Conservation (phyloP, 768 basidiomycete species). For the Kwoniella newhampshirensis region DNA sequence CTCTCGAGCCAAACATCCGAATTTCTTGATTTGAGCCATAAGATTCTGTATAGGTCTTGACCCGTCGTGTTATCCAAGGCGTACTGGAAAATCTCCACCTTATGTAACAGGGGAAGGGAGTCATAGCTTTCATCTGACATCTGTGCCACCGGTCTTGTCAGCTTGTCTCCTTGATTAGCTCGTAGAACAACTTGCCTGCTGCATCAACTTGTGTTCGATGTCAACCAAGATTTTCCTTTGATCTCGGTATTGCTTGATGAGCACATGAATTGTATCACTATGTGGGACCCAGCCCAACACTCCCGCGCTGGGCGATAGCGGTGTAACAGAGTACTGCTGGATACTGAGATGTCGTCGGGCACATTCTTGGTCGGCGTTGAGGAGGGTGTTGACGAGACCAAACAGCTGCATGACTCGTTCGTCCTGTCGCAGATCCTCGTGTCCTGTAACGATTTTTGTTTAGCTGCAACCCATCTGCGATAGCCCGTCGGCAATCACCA, state of each 20-base stretch:
- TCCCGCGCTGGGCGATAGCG: conserved; percentile 92
- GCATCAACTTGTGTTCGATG: conserved; percentile 97
- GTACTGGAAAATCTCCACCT: conserved; percentile 99
- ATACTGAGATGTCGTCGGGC: conserved; percentile 96
- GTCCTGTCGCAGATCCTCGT: conserved; percentile 98
- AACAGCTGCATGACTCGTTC: conserved; percentile 99
- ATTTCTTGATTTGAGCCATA: conserved; percentile 92
- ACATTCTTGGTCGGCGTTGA: conserved; percentile 87
- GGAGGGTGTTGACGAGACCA: conserved; percentile 89
- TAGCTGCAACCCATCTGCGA: conserved; percentile 17
- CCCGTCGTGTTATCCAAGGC: conserved; percentile 97
- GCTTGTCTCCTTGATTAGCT: not conserved
- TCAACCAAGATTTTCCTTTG: conserved; percentile 93
- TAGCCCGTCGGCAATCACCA: not conserved
- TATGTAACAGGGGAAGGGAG: conserved; percentile 86
- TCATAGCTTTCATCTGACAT: conserved; percentile 97
- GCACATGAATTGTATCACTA: conserved; percentile 90
- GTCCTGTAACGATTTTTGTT: conserved; percentile 60
- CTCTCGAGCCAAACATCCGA: conserved; percentile 98
- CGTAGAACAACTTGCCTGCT: conserved; percentile 65
- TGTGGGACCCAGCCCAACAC: conserved; percentile 93
- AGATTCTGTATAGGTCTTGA: conserved; percentile 91
- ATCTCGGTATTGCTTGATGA: conserved; percentile 94
- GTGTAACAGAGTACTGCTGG: conserved; percentile 87
- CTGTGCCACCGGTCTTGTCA: conserved; percentile 54